Evolutionary conservation across 2,329 filamentous ascomycete species (phyloP).

Genomic region (Nigrospora sphaerica): DNA sequence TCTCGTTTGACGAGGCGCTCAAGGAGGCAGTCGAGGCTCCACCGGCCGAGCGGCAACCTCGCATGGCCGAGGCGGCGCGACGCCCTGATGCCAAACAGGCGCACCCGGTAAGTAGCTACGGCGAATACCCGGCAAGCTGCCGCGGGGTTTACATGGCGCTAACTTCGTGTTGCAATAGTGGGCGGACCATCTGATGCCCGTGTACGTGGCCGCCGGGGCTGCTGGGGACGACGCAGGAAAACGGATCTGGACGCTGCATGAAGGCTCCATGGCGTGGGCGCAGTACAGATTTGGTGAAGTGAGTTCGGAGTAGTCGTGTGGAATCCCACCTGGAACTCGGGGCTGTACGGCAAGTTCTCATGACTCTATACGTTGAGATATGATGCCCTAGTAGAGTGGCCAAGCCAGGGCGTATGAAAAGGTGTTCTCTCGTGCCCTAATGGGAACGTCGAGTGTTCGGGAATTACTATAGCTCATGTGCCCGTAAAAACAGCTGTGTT

Average conservation of each 20-base stretch:
- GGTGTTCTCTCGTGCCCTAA: too few species aligned
- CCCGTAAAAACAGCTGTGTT: too few species aligned
- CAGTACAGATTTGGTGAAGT: slow-evolving; percentile 36
- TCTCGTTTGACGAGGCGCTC: slow-evolving; percentile 61
- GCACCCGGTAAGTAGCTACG: slow-evolving; percentile 26
- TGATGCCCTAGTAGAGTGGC: too few species aligned
- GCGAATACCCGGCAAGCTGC: too few species aligned
- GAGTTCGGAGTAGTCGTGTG: too few species aligned
- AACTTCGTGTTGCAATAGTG: slow-evolving; percentile 12
- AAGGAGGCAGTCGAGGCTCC: slow-evolving; percentile 53
- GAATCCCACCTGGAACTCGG: too few species aligned
- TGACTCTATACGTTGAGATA: too few species aligned
- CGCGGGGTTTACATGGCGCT: neutral
- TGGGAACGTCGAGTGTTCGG: too few species aligned
- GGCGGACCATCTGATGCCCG: slow-evolving; percentile 43
- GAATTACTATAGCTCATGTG: too few species aligned
- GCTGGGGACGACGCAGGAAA: slow-evolving; percentile 33
- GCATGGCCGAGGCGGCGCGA: slow-evolving; percentile 29
- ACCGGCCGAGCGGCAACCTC: slow-evolving; percentile 27
- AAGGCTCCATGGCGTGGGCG: slow-evolving; percentile 36
- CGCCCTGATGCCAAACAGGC: slow-evolving; percentile 38
- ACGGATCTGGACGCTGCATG: slow-evolving; percentile 38
- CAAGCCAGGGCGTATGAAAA: too few species aligned
- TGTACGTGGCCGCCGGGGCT: slow-evolving; percentile 38
- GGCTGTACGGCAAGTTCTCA: too few species aligned